Conservation (phyloP, 352 stramenopile species). For the Globisporangium alternatum region DNA sequence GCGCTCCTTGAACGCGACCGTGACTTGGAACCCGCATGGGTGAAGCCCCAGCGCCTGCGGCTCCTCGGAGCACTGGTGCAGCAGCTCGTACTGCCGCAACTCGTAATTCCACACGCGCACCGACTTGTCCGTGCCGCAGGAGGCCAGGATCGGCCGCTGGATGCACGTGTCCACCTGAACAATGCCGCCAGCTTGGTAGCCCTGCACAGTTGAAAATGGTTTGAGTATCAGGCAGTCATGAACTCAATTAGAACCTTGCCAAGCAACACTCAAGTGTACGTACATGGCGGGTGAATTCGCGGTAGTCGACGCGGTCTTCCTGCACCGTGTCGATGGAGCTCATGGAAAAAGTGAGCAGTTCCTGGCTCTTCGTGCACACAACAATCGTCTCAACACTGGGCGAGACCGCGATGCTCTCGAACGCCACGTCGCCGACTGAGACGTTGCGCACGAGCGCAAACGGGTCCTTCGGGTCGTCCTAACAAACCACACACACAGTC, state of each 20-base stretch:
- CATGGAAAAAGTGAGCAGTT: constrained; percentile 67
- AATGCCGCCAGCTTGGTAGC: constrained; percentile 55
- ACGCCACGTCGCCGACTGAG: constrained; percentile 65
- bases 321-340: constrained; percentile 73
- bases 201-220: constrained; percentile 23
- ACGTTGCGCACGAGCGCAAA: constrained; percentile 74
- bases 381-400: constrained; percentile 61
- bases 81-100: constrained; percentile 53
- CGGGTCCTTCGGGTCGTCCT: constrained; percentile 78
- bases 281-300: constrained; percentile 57
- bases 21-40: constrained; percentile 63
- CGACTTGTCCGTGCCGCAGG: constrained; percentile 80
- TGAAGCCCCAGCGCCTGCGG: constrained; percentile 59
- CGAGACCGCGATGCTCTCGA: constrained; percentile 71
- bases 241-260: neutral
- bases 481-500: neutral
- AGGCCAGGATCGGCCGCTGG: constrained; percentile 77
- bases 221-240: neutral
- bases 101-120: constrained; percentile 90
- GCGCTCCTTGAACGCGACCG: constrained; percentile 79
- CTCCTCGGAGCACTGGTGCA: constrained; percentile 64
- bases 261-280: neutral
- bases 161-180: constrained; percentile 82
- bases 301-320: constrained; percentile 66
- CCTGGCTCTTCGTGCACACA: constrained; percentile 62